phyloP scores from a whole-genome alignment of 495 filamentous ascomycete species.

The Penicillium goetzii region DNA sequence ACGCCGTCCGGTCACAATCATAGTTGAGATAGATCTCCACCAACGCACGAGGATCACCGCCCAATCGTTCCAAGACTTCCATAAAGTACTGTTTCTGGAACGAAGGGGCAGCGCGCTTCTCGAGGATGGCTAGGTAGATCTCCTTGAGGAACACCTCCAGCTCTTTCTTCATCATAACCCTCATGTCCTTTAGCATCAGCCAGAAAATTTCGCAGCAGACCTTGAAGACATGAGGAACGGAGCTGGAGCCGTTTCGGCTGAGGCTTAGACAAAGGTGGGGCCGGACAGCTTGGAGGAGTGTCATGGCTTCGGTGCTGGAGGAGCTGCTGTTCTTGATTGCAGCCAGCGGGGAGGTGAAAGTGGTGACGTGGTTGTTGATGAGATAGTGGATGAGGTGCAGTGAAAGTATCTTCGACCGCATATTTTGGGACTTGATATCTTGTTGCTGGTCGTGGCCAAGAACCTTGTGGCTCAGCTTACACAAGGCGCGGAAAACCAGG shows the following conservation, averaged over 20 bases:
- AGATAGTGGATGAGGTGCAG: constrained; percentile 92
- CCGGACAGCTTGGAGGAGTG: constrained; percentile 92
- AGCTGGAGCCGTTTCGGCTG: constrained; percentile 92
- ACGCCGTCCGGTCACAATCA: constrained; percentile 87
- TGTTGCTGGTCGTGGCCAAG: constrained; percentile 87
- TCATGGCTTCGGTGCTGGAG: constrained; percentile 79
- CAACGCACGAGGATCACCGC: constrained; percentile 80
- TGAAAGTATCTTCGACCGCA: constrained; percentile 96
- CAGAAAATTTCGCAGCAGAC: constrained; percentile 97
- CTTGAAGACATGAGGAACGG: constrained; percentile 88
- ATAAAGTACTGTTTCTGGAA: constrained; percentile 94
- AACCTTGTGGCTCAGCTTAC: constrained; percentile 92
- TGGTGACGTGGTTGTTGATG: constrained; percentile 83
- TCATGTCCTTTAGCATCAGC: constrained; percentile 92
- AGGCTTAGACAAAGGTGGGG: constrained; percentile 94
- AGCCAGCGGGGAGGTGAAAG: constrained; percentile 86
- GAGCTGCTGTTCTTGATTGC: constrained; percentile 90
- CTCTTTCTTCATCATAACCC: constrained; percentile 97
- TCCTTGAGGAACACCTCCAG: constrained; percentile 98
- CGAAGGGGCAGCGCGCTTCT: constrained; percentile 79
- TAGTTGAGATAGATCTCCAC: constrained; percentile 99
- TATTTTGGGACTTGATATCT: constrained; percentile 88
- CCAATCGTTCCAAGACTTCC: constrained; percentile 79
- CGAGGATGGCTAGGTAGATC: constrained; percentile 92
- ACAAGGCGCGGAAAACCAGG: constrained; percentile 95